Base-by-base conservation (phyloP, 2,329 filamentous ascomycete species). In the Penicillium glabrum region DNA sequence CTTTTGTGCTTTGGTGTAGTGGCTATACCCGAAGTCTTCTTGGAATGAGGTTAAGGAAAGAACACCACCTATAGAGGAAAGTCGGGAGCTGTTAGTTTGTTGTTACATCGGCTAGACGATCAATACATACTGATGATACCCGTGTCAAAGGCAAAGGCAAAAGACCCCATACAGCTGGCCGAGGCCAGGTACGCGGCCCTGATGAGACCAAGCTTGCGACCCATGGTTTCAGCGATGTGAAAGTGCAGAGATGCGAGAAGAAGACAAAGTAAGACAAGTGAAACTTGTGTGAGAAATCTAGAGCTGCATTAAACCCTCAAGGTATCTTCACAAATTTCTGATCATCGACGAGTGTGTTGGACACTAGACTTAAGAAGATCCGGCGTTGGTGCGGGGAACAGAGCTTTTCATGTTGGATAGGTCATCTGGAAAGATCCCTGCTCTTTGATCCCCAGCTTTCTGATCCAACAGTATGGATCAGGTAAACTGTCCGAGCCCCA, bases 31-130 rank as follows among this genome's bases (percentile, higher is more conserved):
- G 58, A 77, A 79, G 58, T 79, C 76, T 31, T 67, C 60, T 43
- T 77, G 64, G 61, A 79, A 81, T 5, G 76, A 76, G 27, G 65
- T 53, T 13, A 81, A 66, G 1, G 78, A 79, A 48, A 81, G 70
- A 27, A 80, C 77, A 35, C 79, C 78, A 46, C 76, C 77, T 71
- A 19, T n/a, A 23, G 21, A 9, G n/a, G 16, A 6, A 26, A 26
- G 24, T 26, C 8, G 11, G 19, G 19, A 8, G 7, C 21, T 10
- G n/a, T 46, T 46, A 46, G 24, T 14, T 24, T 46, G 13, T 29
- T 46, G 14, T 27, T 13, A n/a, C 5, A 6, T 27, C 11, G 0
- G 13, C 9, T 2, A 24, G 16, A 14, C 14, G n/a, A 29, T 21
- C 1, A 24, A 26, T 11, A 63, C 64, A 21, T 57, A 71, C 69